A percentile compares a stretch with the other conserved stretches of the same genome.
These are phyloP conservation scores for Sedum album DNA, from an alignment of 164 flowering plant genomes.

Conservation along the genomic window DNA sequence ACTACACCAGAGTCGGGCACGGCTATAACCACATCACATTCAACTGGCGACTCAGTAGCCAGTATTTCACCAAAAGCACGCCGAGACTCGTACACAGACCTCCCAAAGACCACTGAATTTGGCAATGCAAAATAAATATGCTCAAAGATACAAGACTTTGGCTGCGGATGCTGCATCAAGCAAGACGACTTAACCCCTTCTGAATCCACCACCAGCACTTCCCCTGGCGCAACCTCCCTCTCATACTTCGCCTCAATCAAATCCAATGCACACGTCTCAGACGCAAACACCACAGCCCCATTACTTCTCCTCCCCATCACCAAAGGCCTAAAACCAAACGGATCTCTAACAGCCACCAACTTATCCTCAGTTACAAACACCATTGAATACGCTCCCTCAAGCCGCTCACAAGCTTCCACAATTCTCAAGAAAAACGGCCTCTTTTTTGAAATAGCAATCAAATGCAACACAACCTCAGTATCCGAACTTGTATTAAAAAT, in stretches of 20 bases:
- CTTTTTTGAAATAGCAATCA: constrained; percentile 69
- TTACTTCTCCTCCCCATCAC: constrained; percentile 89
- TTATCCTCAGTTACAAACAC: constrained; percentile 81
- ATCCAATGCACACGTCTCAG: constrained; percentile 86
- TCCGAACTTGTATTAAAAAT: constrained; percentile 84
- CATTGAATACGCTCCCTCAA: constrained; percentile 84
- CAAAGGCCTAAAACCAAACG: constrained; percentile 74
- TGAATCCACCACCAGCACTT: constrained; percentile 68
- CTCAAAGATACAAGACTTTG: constrained; percentile 77
- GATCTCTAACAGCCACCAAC: constrained; percentile 86
- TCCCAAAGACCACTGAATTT: constrained; percentile 68
- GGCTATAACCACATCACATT: constrained; percentile 88
- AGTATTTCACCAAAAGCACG: constrained; percentile 56
- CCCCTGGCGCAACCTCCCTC: constrained; percentile 84
- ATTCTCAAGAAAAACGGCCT: constrained; percentile 69
- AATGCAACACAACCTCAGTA: constrained; percentile 88
- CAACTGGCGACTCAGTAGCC: constrained; percentile 75
- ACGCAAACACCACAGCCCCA: constrained; percentile 87
- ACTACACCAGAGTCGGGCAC: constrained; percentile 93
- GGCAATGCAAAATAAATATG: constrained; percentile 84
- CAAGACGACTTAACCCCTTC: constrained; percentile 50
- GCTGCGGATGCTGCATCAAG: constrained; percentile 40
- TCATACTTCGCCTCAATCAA: constrained; percentile 81
- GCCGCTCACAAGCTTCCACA: constrained; percentile 74
- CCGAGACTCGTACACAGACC: constrained; percentile 67